Conservation (phyloP, 495 filamentous ascomycete genomes). For the Clohesyomyces aquaticus region DNA sequence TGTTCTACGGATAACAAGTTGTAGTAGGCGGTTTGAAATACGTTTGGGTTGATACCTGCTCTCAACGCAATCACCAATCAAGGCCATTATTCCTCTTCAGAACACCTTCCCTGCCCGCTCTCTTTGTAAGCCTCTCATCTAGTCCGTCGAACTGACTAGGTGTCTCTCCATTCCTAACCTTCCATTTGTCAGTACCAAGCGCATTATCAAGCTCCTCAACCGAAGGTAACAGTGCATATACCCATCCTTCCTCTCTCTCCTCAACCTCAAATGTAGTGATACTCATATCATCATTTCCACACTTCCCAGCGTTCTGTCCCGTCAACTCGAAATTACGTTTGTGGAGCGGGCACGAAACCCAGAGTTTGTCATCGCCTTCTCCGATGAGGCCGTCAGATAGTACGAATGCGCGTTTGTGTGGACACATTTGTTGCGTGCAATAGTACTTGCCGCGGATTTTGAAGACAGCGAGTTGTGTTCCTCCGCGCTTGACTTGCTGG, state of each 20-base stretch:
- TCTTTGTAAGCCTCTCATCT: conserved; percentile 63
- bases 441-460: conserved; percentile 81
- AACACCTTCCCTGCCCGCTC: conserved; percentile 58
- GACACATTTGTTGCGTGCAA: conserved; percentile 94
- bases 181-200: conserved; percentile 82
- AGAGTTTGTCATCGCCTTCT: conserved; percentile 65
- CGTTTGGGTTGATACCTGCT: too few species aligned
- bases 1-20: too few species aligned
- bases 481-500: conserved; percentile 78
- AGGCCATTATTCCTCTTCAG: conserved; percentile 6
- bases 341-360: conserved; percentile 87
- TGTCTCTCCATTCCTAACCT: conserved; percentile 73
- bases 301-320: conserved; percentile 68
- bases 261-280: conserved; percentile 86
- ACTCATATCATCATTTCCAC: conserved; percentile 77
- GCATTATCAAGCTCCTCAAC: conserved; percentile 81
- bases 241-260: conserved; percentile 74
- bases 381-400: conserved; percentile 85
- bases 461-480: conserved; percentile 90
- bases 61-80: conserved; percentile 17
- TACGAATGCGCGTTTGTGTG: conserved; percentile 89
- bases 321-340: conserved; percentile 86
- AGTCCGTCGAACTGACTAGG: conserved; percentile 66
- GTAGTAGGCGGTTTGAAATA: too few species aligned
- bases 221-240: conserved; percentile 83